Conservation (phyloP, 2,329 filamentous ascomycete species). For the Alternaria burnsii region DNA sequence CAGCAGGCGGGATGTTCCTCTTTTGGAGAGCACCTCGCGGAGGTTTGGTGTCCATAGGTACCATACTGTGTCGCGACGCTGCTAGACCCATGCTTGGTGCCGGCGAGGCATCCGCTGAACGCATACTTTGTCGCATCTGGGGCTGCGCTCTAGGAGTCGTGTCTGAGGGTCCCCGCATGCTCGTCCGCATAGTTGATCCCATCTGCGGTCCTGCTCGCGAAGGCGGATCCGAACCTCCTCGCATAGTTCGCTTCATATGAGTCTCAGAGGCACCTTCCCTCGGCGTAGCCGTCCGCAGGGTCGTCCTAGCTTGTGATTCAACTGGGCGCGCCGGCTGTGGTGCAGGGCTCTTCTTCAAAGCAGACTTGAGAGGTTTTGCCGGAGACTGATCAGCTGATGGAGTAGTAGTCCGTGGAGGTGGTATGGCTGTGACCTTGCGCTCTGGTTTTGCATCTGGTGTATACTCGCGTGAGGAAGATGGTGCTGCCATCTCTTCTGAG, state of each 20-base stretch:
- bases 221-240: constrained; percentile 16
- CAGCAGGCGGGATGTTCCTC: constrained; percentile 47
- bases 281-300: constrained; percentile 15
- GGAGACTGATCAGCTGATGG: constrained; percentile 27
- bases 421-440: constrained; percentile 9
- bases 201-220: constrained; percentile 24
- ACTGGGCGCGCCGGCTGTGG: constrained; percentile 23
- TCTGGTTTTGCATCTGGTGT: constrained; percentile 8
- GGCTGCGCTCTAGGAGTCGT: constrained; percentile 21
- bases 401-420: constrained; percentile 7
- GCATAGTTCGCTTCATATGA: constrained; percentile 51
- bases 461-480: constrained; percentile 8
- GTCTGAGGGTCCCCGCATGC: constrained; percentile 46
- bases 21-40: constrained; percentile 51
- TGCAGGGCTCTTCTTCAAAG: constrained; percentile 51
- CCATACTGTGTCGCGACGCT: constrained; percentile 47
- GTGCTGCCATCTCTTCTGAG: constrained; percentile 11
- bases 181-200: constrained; percentile 44
- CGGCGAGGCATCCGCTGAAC: constrained; percentile 44
- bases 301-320: constrained; percentile 22
- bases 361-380: constrained; percentile 50
- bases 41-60: constrained; percentile 32
- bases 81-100: constrained; percentile 41
- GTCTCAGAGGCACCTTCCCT: constrained; percentile 23
- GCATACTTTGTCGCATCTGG: constrained; percentile 60